phyloP scores from a whole-genome alignment of 2,329 filamentous ascomycete species.

The Didymella keratinophila region DNA sequence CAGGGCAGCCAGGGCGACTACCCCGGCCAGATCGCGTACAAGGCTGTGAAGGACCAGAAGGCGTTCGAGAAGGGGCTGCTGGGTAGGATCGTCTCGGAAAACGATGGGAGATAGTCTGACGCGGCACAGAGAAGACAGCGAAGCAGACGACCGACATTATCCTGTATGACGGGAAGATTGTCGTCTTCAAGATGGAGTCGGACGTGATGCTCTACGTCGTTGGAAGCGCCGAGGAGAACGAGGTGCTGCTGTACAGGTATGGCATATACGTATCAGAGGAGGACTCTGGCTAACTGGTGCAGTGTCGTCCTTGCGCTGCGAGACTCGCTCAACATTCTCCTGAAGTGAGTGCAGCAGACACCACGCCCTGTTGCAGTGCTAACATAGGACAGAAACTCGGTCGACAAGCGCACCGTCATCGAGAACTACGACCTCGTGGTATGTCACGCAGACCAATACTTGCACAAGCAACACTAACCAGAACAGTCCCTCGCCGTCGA shows the following conservation, averaged over 20 bases:
- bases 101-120: constrained; percentile 36
- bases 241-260: constrained; percentile 86
- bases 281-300: constrained; percentile 22
- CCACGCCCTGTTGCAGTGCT: constrained; percentile 2
- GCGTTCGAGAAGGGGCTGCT: constrained; percentile 95
- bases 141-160: constrained; percentile 97
- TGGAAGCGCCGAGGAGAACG: constrained; percentile 89
- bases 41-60: constrained; percentile 91
- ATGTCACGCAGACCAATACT: constrained; percentile 18
- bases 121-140: constrained; percentile 75
- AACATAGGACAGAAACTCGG: constrained; percentile 73
- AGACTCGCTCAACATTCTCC: constrained; percentile 86
- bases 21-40: constrained; percentile 78
- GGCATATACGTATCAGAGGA: background rate
- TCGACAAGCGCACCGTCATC: constrained; percentile 96
- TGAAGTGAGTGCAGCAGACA: constrained; percentile 73
- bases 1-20: constrained; percentile 66
- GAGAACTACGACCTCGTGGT: constrained; percentile 96
- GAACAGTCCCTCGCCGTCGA: constrained; percentile 90
- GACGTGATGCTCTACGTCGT: constrained; percentile 98
- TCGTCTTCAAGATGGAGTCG: constrained; percentile 97
- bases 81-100: constrained; percentile 40
- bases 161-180: constrained; percentile 94
- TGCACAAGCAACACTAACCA: constrained; percentile 67
- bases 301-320: constrained; percentile 87